Base-by-base conservation (phyloP, 306 rosid genomes). In the Glycine soja region DNA sequence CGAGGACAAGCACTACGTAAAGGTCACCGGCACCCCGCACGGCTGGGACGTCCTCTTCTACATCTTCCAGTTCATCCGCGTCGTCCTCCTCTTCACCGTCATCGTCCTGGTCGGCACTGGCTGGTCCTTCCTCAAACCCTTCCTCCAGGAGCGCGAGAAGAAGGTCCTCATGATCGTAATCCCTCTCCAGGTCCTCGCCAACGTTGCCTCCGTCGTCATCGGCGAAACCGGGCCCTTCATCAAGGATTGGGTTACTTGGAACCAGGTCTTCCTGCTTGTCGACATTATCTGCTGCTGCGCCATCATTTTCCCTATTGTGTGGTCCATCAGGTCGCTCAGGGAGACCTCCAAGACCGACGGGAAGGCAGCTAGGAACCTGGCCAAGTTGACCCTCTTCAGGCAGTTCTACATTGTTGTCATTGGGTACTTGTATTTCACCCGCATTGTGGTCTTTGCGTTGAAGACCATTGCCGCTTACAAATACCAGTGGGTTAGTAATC, bases 321-420 rank as follows among this genome's bases (percentile, higher is more conserved):
- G 98, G 98, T 93, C 98, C 0, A 91, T 93, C 61, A 82, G 97
- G 64, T 88, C 97, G 10, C 80, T 93, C 10, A 81, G 97, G 73
- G 98, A 93, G 88, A 93, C 98, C 3, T 93, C 98, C 7, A 93
- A 93, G 59, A 93, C 98, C 1, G 98, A 93, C 16, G 97, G 98
- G 6, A 93, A 93, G 74, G 98, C 97, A 3, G 98, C 97, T 0
- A 82, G 90, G 83, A 93, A 91, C 67, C 75, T 93, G 82, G 93
- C 97, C 0, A 93, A 93, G 86, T 63, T 93, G 84, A 88, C 91
- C 2, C 98, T 93, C 13, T 93, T 93, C 80, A 85, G 98, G 82
- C 98, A 90, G 56, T 93, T 93, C 54, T 93, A 93, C 79, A 87
- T 93, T 72, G 93, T 91, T 53, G 98, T 93, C 7, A 91, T 93